Evolutionary conservation across 495 filamentous ascomycete genomes (phyloP), one percentile per base, ranked within the genome.

Genomic region (Aspergillus affinis): DNA sequence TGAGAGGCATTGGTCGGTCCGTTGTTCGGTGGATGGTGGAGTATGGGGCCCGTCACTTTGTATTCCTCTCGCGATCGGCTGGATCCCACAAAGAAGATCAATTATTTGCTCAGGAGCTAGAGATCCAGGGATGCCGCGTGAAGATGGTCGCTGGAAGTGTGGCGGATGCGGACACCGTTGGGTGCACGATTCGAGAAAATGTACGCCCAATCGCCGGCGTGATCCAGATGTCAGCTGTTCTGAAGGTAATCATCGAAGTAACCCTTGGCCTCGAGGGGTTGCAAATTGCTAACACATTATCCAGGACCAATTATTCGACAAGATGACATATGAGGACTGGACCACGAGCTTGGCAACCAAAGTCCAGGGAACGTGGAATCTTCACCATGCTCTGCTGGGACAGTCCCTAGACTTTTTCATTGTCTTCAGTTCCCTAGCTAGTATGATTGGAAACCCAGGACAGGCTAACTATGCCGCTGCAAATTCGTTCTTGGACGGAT

Each of bases 1-100:
- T 80, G 0, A 84, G 85, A 13, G 86, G 85, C 23, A 69, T 89
- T 6, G 85, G 85, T 12, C 72, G 78, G 52, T 74, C 79, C 36
- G 71, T 88, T 54, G 67, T 82, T 0, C 70, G 67, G 0, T 86
- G 82, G 82, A 84, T 89, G 81, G 81, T 79, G 6, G 65, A 73
- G 23, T 73, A 78, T 45, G 84, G 84, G 3, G 86, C 85, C 17
- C 71, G 71, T 29, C 69, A 81, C 54, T 63, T 89, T 7, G 74
- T 83, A 13, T 77, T 86, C 17, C 41, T 73, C 0, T 72, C 69
- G 8, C 59, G 64, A 2, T 58, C 61, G 23, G 70, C 61, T 15
- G 59, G 58, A 18, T 46, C 47, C 27, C 18, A n/a, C 13, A 30
- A 60, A 0, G 55, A 67, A 26, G 52, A 49, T 48, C 6, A 44